phyloP scores from a whole-genome alignment of 2,329 filamentous ascomycete genomes.

The Chaetomium olivaceum region DNA sequence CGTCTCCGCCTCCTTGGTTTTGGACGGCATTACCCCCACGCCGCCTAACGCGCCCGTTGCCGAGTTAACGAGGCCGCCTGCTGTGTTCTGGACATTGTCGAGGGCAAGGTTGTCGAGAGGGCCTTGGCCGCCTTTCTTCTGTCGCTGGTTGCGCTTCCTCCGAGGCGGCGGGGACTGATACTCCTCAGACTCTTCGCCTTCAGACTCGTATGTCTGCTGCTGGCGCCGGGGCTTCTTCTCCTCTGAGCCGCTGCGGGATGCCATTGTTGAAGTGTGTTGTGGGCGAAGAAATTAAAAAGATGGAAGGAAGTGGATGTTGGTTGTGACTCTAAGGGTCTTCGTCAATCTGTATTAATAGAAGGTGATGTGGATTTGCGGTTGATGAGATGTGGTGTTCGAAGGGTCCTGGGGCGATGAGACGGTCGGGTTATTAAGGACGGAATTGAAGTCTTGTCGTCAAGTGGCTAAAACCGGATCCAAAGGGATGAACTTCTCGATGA shows the following conservation, averaged over 20 bases:
- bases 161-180: conserved; percentile 32
- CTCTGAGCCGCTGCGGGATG: conserved; percentile 36
- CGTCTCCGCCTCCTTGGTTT: conserved; percentile 38
- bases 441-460: conserved; percentile 4
- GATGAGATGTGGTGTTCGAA: conserved; percentile 7
- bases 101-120: conserved; percentile 43
- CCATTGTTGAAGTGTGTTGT: conserved; percentile 24
- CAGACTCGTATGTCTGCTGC: conserved; percentile 40
- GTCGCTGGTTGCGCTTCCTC: conserved; percentile 37
- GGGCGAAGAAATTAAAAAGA: neutral
- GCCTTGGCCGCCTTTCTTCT: conserved; percentile 36
- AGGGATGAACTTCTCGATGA: conserved; percentile 28
- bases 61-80: conserved; percentile 42
- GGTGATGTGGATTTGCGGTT: conserved; percentile 7
- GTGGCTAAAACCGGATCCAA: conserved; percentile 26
- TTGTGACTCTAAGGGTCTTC: conserved; percentile 1
- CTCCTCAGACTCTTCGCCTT: conserved; percentile 40
- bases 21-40: conserved; percentile 42
- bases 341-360: neutral
- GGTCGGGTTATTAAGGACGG: conserved; percentile 29
- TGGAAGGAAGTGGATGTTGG: neutral
- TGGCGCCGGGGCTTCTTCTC: conserved; percentile 38
- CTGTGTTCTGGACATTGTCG: conserved; percentile 41
- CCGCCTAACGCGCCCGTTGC: conserved; percentile 46
- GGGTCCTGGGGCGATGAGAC: conserved; percentile 22